Conservation (phyloP, 1,284 basidiomycete species). For the Irpex sp. region DNA sequence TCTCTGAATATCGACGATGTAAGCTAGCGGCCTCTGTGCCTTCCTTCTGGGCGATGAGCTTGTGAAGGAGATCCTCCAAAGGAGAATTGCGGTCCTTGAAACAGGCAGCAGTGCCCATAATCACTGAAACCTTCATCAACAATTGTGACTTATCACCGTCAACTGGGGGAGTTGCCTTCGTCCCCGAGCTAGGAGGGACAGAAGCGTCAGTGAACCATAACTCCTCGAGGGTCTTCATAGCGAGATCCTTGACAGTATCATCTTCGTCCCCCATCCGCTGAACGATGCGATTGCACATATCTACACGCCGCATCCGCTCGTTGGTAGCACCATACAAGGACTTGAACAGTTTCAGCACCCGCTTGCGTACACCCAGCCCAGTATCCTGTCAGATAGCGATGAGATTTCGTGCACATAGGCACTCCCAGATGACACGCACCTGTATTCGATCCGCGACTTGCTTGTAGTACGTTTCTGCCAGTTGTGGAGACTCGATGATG, state of each 20-base stretch:
- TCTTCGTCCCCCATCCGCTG: slow-evolving; percentile 89
- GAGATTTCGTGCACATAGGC: background rate
- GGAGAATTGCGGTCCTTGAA: slow-evolving; percentile 83
- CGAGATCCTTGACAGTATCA: slow-evolving; percentile 88
- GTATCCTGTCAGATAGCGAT: slow-evolving; percentile 60
- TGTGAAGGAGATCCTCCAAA: slow-evolving; percentile 81
- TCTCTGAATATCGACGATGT: slow-evolving; percentile 64
- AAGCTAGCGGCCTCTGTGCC: slow-evolving; percentile 47
- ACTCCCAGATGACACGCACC: slow-evolving; percentile 40
- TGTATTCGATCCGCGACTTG: slow-evolving; percentile 86
- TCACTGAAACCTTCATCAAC: slow-evolving; percentile 64
- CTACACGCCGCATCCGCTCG: slow-evolving; percentile 60
- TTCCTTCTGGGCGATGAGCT: slow-evolving; percentile 66
- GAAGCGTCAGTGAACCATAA: slow-evolving; percentile 71
- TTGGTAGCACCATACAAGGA: slow-evolving; percentile 71
- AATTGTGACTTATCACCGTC: slow-evolving; percentile 48
- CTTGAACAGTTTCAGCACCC: slow-evolving; percentile 91
- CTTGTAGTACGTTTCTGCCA: slow-evolving; percentile 83
- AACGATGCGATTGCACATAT: slow-evolving; percentile 84
- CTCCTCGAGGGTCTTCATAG: slow-evolving; percentile 84
- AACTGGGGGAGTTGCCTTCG: slow-evolving; percentile 29
- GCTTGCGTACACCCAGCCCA: slow-evolving; percentile 88
- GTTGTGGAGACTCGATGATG: slow-evolving; percentile 81
- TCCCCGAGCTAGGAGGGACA: slow-evolving; percentile 29
- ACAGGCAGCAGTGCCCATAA: slow-evolving; percentile 81